These are phyloP conservation scores for Lactifluus subvellereus DNA, from an alignment of 768 basidiomycete species.

Conservation along the genomic window DNA sequence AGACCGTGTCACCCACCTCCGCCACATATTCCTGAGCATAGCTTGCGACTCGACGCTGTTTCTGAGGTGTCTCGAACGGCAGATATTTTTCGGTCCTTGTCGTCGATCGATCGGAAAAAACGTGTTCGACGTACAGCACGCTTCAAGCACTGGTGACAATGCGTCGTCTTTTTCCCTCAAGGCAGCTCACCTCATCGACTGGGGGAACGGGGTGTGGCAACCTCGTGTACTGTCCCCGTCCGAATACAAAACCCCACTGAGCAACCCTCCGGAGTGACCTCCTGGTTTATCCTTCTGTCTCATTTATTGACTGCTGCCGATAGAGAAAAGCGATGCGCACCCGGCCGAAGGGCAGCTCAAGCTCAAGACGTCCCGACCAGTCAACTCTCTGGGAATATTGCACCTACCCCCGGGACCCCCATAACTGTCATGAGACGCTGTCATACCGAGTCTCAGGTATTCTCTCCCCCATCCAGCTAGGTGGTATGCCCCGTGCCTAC, in stretches of 20 bases:
- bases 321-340: neutral
- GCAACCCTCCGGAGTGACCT: no score
- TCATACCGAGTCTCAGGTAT: neutral
- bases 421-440: no score
- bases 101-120: neutral
- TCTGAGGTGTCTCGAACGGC: neutral
- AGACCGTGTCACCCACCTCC: neutral
- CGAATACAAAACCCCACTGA: constrained; percentile 1
- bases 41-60: neutral
- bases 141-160: neutral
- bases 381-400: neutral
- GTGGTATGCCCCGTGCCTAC: neutral
- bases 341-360: neutral
- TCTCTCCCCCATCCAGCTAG: neutral
- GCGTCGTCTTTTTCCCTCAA: neutral
- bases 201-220: neutral
- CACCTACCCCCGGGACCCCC: neutral
- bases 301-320: neutral
- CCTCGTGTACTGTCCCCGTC: neutral
- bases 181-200: neutral
- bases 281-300: neutral
- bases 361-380: neutral
- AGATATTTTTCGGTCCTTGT: neutral
- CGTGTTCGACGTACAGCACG: neutral
- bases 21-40: neutral